Percentiles rank a stretch among this genome's conserved stretches.
Evolutionary conservation across 2,329 filamentous ascomycete species (phyloP).

Genomic region (Nigrospora oryzae): DNA sequence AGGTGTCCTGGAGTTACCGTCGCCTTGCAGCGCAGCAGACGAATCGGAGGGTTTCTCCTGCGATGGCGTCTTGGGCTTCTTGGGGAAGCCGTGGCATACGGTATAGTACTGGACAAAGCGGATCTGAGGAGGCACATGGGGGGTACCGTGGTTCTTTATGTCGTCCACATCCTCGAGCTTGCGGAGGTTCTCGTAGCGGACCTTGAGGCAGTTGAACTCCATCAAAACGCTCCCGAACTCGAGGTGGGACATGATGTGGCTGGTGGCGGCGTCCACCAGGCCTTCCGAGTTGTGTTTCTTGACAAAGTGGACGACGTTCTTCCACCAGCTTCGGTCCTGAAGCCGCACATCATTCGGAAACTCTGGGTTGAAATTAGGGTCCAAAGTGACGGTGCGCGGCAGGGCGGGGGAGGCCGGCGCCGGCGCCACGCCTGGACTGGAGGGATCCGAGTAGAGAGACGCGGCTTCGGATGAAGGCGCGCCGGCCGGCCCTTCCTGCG

Average conservation of each 20-base stretch:
- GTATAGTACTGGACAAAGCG: conserved; percentile 90
- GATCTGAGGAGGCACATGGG: conserved; percentile 42
- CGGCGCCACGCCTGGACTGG: conserved; percentile 8
- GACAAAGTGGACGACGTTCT: conserved; percentile 65
- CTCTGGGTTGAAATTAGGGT: conserved; percentile 66
- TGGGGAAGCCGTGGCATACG: conserved; percentile 66
- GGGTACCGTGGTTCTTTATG: conserved; percentile 21
- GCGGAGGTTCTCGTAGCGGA: conserved; percentile 61
- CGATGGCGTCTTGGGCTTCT: conserved; percentile 28
- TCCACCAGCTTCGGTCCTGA: conserved; percentile 60
- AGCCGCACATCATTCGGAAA: conserved; percentile 69
- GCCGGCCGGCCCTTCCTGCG: conserved; percentile 6
- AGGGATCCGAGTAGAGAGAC: conserved; percentile 14
- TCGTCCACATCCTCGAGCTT: conserved; percentile 65
- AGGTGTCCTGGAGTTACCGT: neutral
- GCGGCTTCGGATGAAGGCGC: conserved; percentile 10
- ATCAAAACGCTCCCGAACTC: conserved; percentile 78
- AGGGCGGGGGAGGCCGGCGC: conserved; percentile 6
- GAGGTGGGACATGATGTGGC: conserved; percentile 69
- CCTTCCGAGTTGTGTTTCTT: conserved; percentile 70
- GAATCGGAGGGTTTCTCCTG: conserved; percentile 2
- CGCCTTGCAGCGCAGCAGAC: too few relatives aligned
- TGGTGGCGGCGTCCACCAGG: conserved; percentile 59
- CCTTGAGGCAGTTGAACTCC: conserved; percentile 62
- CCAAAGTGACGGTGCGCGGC: conserved; percentile 19